These are phyloP conservation scores for Grosmannia huntii DNA, from an alignment of 2,329 filamentous ascomycete species.

Conservation along the genomic window DNA sequence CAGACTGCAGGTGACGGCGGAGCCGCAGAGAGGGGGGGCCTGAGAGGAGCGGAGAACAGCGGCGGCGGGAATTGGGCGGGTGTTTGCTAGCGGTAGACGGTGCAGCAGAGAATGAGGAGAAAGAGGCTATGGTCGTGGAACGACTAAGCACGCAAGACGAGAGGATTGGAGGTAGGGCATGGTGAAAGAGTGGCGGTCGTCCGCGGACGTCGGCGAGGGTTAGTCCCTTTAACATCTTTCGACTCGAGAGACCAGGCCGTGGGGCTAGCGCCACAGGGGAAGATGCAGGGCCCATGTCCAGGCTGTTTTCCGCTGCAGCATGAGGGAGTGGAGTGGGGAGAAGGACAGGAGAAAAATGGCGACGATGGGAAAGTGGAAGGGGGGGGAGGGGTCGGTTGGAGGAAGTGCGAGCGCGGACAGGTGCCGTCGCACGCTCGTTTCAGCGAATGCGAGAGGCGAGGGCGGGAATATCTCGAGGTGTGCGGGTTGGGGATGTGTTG, in stretches of 20 bases:
- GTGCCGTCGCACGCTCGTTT: background rate
- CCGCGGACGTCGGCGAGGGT: slow-evolving; percentile 5
- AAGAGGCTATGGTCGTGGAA: background rate
- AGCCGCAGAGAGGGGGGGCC: background rate
- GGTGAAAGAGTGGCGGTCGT: background rate
- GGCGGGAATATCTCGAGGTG: background rate
- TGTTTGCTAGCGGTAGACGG: background rate
- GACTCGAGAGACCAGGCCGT: slow-evolving; percentile 7
- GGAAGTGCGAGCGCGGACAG: background rate
- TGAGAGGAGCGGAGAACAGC: too few species aligned
- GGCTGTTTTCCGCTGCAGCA: background rate
- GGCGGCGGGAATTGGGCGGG: too few species aligned
- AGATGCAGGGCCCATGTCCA: background rate
- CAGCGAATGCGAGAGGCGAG: background rate
- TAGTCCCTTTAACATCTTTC: slow-evolving; percentile 11
- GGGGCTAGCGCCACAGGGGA: slow-evolving; percentile 1
- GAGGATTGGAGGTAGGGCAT: background rate
- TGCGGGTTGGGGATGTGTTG: background rate
- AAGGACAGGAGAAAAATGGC: background rate
- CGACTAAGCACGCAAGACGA: slow-evolving; percentile 3
- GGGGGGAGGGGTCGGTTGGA: background rate
- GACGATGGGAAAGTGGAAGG: background rate
- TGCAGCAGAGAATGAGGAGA: background rate
- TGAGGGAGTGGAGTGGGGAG: background rate
- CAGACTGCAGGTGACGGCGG: slow-evolving; percentile 6